Evolutionary conservation across 257 asterid genomes (phyloP).

Genomic region (Solanum clarkiae): DNA sequence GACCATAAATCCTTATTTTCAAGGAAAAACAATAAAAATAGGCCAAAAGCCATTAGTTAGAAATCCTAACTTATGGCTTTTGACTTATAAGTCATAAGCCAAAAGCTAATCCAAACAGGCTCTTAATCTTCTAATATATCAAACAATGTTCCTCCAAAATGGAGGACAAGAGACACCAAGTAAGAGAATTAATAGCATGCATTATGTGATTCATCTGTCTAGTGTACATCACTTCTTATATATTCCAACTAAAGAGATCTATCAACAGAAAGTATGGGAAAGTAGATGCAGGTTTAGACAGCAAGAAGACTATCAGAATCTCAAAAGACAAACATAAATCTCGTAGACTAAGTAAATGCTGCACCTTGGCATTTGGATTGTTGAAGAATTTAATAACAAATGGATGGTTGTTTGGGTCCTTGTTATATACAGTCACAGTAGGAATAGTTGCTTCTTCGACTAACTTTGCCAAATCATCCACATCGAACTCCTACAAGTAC

Average conservation of each 20-base stretch:
- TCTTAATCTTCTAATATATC: background rate
- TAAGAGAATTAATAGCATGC: background rate
- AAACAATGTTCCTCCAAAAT: background rate
- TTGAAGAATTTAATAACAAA: conserved; percentile 64
- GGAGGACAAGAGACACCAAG: background rate
- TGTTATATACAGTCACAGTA: conserved; percentile 63
- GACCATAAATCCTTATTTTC: background rate
- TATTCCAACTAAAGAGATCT: background rate
- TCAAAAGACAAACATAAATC: background rate
- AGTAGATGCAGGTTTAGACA: background rate
- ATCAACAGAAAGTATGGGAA: background rate
- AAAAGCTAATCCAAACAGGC: no score
- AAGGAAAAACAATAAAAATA: no score
- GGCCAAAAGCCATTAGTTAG: no score
- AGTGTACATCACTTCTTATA: background rate
- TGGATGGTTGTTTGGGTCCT: conserved; percentile 74
- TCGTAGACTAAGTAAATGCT: background rate
- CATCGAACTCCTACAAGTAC: conserved; percentile 65
- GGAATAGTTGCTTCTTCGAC: conserved; percentile 74
- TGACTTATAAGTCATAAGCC: no score
- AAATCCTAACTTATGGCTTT: no score
- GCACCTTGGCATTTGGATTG: conserved; percentile 56
- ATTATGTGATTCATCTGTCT: background rate
- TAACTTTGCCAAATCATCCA: conserved; percentile 61
- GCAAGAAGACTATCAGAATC: background rate